Base-by-base conservation (phyloP, 1,139 yeast species). In the Hyphopichia fennica region DNA sequence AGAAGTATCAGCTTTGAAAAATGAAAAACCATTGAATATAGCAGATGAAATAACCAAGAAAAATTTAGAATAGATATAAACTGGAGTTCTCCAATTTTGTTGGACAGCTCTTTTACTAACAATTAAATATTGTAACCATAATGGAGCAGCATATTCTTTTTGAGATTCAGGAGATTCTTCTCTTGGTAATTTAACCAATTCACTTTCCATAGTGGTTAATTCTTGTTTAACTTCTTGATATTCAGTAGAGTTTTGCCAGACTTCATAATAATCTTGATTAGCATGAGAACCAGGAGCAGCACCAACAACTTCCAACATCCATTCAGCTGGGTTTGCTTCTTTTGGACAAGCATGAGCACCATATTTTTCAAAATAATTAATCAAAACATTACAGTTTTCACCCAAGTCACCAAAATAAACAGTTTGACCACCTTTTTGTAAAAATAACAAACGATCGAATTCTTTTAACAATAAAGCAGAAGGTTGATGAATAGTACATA, bases 401-500 rank as follows among this genome's bases (percentile, higher is more conserved):
- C 95, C 95, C 51, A 87, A 74, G 40, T 84, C 89, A 43, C 95
- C 95, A 57, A 84, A 87, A 62, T 87, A 87, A 17, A 84, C 90
- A 8, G 95, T 86, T 54, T 76, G 67, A 45, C 95, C 95, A 54
- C 95, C 95, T 47, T 66, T 75, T 46, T 84, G 87, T 58, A 87
- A 67, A 60, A 87, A 86, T 49, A 87, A 67, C 47, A 87, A 67
- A 48, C 95, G 78, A 55, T 87, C 95, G 57, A 87, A 87, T 53
- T 84, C 89, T 58, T 84, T 82, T 65, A 86, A 74, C 57, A 86
- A 67, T 45, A 84, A 71, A 36, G 95, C 91, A 8, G 91, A 84
- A 47, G 95, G 95, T 63, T 86, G 95, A 61, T 86, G 95, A 50
- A 86, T 86, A 11, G 95, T 86, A 69, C 93, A 86, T 58, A 86